Evolutionary conservation across 371 early-diverging fungal species (phyloP).

Genomic region (Dinochytrium kinnereticum): DNA sequence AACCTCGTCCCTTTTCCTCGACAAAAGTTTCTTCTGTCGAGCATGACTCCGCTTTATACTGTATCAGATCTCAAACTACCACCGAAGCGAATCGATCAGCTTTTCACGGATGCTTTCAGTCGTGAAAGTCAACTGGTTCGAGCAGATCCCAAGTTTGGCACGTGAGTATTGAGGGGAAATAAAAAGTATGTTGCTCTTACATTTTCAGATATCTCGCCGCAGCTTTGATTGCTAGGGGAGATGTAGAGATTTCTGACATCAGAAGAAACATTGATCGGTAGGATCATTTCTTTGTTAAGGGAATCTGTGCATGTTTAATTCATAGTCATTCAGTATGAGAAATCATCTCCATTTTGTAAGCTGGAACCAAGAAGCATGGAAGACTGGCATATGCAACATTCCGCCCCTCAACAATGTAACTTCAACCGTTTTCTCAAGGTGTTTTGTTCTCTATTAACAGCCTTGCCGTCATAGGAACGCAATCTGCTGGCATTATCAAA

Average conservation of each 20-base stretch:
- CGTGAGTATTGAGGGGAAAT: constrained; percentile 41
- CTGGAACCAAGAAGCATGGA: constrained; percentile 65
- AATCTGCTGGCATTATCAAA: constrained; percentile 55
- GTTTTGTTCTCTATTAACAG: neutral
- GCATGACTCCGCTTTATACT: constrained; percentile 54
- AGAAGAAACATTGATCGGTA: constrained; percentile 59
- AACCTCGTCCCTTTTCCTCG: constrained; percentile 78
- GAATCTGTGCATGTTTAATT: neutral
- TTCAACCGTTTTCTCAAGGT: too few relatives aligned
- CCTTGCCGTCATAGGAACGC: constrained; percentile 30
- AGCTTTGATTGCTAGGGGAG: constrained; percentile 56
- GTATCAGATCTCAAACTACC: constrained; percentile 40
- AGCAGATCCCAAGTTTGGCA: constrained; percentile 60
- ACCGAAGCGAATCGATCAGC: constrained; percentile 56
- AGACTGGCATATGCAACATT: constrained; percentile 57
- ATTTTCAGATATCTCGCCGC: constrained; percentile 53
- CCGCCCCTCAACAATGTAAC: constrained; percentile 53
- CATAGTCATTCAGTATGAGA: neutral
- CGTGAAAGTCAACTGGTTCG: constrained; percentile 66
- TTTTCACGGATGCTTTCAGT: constrained; percentile 67
- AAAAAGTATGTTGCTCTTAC: neutral
- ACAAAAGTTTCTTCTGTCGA: constrained; percentile 52
- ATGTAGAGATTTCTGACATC: constrained; percentile 55
- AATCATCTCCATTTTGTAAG: constrained; percentile 44
- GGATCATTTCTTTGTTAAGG: neutral